Evolutionary conservation across 352 stramenopile species (phyloP).

Genomic region (Pythium coloratum): DNA sequence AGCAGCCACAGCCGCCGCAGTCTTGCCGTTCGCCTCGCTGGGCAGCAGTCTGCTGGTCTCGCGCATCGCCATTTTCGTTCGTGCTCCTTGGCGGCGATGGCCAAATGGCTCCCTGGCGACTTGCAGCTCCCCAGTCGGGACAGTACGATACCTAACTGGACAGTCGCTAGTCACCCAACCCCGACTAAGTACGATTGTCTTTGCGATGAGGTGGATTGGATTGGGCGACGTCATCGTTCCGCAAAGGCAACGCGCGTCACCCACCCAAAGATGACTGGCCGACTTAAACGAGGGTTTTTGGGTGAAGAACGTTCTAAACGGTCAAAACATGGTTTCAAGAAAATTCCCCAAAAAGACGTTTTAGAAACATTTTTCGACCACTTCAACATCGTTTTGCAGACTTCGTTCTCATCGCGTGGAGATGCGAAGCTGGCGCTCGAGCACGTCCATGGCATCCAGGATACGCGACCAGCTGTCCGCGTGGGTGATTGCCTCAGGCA

Average conservation of each 20-base stretch:
- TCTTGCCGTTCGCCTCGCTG: slow-evolving; percentile 16
- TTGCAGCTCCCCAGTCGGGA: neutral
- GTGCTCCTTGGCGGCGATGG: neutral
- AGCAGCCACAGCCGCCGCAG: neutral
- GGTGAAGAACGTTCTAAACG: neutral
- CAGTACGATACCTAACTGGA: neutral
- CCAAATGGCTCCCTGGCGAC: neutral
- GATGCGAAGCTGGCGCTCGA: slow-evolving; percentile 41
- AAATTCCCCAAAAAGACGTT: neutral
- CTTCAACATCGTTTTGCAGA: slow-evolving; percentile 5
- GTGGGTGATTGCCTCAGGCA: slow-evolving; percentile 75
- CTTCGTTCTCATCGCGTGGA: slow-evolving; percentile 1
- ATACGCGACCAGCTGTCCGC: slow-evolving; percentile 59
- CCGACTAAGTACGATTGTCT: neutral
- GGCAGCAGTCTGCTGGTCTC: slow-evolving; percentile 24
- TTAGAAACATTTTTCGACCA: neutral
- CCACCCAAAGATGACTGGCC: neutral
- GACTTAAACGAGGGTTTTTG: neutral
- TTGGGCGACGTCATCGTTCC: neutral
- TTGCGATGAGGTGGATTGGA: neutral
- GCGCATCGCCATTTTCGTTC: slow-evolving; percentile 13
- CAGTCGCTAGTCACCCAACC: neutral
- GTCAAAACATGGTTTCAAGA: neutral
- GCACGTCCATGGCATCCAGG: slow-evolving; percentile 52
- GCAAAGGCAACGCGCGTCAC: slow-evolving; percentile 1